Percentiles rank a stretch among this genome's conserved stretches.
phyloP scores from a whole-genome alignment of 2,329 filamentous ascomycete species.

The Lecanoromycetidae sp. region DNA sequence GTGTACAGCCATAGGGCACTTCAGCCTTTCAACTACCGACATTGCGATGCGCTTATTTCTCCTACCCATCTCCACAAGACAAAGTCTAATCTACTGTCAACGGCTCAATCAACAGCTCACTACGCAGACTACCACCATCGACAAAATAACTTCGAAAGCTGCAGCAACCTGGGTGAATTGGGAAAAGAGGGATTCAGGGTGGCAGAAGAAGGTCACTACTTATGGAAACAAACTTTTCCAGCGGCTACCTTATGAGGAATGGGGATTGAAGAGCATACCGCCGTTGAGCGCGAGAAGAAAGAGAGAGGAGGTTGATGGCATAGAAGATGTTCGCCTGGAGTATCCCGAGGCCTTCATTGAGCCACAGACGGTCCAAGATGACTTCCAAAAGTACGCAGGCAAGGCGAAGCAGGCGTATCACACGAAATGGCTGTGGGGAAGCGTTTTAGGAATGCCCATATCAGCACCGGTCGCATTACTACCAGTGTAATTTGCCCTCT shows the following conservation, averaged over 20 bases:
- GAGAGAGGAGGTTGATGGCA: conserved; percentile 49
- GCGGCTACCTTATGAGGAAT: conserved; percentile 91
- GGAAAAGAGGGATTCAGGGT: conserved; percentile 73
- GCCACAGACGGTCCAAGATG: conserved; percentile 46
- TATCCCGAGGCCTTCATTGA: conserved; percentile 64
- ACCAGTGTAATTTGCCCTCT: conserved; percentile 54
- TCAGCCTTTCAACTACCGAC: conserved; percentile 21
- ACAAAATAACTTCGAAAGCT: conserved; percentile 59
- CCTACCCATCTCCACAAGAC: conserved; percentile 79
- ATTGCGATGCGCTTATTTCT: conserved; percentile 76
- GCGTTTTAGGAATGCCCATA: conserved; percentile 69
- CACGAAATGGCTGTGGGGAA: conserved; percentile 64
- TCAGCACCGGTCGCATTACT: conserved; percentile 71
- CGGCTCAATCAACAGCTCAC: conserved; percentile 39
- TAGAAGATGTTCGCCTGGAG: conserved; percentile 57
- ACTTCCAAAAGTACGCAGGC: conserved; percentile 62
- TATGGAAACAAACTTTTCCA: conserved; percentile 80
- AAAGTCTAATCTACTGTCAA: conserved; percentile 86
- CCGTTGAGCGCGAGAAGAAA: conserved; percentile 58
- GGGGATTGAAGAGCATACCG: conserved; percentile 90
- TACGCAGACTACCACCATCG: conserved; percentile 44
- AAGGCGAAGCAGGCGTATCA: conserved; percentile 73
- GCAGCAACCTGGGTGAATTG: conserved; percentile 70
- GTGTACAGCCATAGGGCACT: neutral
- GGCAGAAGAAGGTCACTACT: conserved; percentile 75